phyloP scores from a whole-genome alignment of 331 rosid genomes.

The Pyracantha coccinea region DNA sequence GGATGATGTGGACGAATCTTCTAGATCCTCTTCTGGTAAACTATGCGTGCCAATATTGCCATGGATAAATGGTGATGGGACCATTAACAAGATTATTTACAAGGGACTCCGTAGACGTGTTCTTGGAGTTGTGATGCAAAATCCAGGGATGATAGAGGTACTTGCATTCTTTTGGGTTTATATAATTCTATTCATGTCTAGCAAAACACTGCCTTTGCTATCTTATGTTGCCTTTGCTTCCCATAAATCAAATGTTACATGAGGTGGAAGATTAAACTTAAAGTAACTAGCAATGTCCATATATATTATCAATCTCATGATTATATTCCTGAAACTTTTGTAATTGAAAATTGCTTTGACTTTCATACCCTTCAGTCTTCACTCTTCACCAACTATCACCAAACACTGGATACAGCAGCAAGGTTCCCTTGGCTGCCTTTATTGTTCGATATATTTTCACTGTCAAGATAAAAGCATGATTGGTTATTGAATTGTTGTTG shows the following conservation, averaged over 20 bases:
- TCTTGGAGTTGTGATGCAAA: slow-evolving; percentile 94
- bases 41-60: slow-evolving; percentile 72
- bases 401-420: background rate
- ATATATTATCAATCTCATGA: background rate
- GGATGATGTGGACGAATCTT: slow-evolving; percentile 26
- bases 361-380: background rate
- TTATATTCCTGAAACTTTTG: background rate
- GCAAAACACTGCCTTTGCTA: background rate
- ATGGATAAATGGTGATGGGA: slow-evolving; percentile 97
- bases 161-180: background rate
- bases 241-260: background rate
- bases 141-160: slow-evolving; percentile 94
- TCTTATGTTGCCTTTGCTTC: background rate
- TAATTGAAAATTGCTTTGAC: background rate
- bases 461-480: background rate
- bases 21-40: slow-evolving; percentile 29
- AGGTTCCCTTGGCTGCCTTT: background rate
- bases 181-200: background rate
- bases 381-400: background rate
- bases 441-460: background rate
- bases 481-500: background rate
- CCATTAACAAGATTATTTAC: slow-evolving; percentile 57
- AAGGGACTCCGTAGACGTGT: slow-evolving; percentile 70
- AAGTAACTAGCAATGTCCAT: background rate
- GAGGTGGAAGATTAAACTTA: background rate